Conservation (phyloP, 768 basidiomycete species). For the Symmetrospora coprosmae region DNA sequence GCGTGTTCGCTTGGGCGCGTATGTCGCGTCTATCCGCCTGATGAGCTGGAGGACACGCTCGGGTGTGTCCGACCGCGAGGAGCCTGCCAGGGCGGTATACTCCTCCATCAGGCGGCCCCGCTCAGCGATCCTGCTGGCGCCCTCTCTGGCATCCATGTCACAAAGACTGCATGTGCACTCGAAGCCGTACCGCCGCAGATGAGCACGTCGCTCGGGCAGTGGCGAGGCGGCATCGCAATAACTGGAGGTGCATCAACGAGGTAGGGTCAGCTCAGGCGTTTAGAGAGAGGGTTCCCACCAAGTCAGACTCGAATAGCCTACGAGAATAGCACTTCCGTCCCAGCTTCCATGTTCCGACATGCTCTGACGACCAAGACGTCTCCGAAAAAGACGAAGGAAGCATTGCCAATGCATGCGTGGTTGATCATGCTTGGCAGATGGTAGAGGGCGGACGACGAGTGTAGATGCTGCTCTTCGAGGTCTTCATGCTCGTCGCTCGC, state of each 20-base stretch:
- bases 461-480: background rate
- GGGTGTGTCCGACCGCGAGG: background rate
- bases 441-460: background rate
- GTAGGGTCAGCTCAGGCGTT: background rate
- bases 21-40: background rate
- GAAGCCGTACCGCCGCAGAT: background rate
- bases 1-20: background rate
- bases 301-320: background rate
- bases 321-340: background rate
- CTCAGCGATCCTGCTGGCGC: background rate
- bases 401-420: slow-evolving; percentile 10
- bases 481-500: background rate
- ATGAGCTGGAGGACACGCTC: background rate
- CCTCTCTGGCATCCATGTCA: background rate
- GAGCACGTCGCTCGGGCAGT: background rate
- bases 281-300: background rate
- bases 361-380: background rate
- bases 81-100: background rate
- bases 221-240: background rate
- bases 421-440: slow-evolving; percentile 5
- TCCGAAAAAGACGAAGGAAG: background rate
- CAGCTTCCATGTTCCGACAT: background rate
- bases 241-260: background rate
- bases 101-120: background rate
- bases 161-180: background rate